Base-by-base conservation (phyloP, 2,329 filamentous ascomycete genomes). In the Colletotrichum cordylinicola region DNA sequence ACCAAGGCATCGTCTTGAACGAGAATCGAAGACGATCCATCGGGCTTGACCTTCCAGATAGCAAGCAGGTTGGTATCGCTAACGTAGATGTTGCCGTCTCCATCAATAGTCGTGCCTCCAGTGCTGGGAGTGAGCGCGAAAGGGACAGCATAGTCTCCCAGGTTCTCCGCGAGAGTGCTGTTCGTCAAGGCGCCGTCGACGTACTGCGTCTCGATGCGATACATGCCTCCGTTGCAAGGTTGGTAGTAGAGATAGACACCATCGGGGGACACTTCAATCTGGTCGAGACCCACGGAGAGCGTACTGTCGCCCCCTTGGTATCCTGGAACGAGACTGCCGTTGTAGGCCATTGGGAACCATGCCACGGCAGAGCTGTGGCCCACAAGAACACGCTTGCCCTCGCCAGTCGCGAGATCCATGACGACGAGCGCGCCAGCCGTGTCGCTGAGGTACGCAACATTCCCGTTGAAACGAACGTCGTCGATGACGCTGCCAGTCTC, bases 171-270 rank as follows among this genome's bases (percentile, higher is more conserved):
- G 18, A 71, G 69, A 3, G 69, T 66, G 33, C 31, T 15, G 43
- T 71, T 71, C 43, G 69, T 66, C 48, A 71, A 18, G 16, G 61
- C 43, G n/a, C 60, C 69, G 31, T 66, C 29, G 21, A 71, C 69
- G 24, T 58, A 71, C 18, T 65, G 35, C 5, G 60, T 71, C 48
- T 71, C 43, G 61, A 66, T 39, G 18, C 69, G 69, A 18, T 71
- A 71, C 69, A 71, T 71, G 18, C 69, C 69, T 10, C 69, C 60
- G 24, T 71, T 71, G 61, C 60, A 71, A 31, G 69, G 69, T 48
- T 71, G 69, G 15, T 71, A 71, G 60, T 71, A 71, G 6, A 71
- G 69, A 10, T 43, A 71, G n/a, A 66, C 24, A 8, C 60, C 69
- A n/a, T 66, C 69, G 8, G 69, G 60, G 6, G 69, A 66, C 29